Conservation (phyloP, 75 land plant species). For the Cupressus sempervirens region DNA sequence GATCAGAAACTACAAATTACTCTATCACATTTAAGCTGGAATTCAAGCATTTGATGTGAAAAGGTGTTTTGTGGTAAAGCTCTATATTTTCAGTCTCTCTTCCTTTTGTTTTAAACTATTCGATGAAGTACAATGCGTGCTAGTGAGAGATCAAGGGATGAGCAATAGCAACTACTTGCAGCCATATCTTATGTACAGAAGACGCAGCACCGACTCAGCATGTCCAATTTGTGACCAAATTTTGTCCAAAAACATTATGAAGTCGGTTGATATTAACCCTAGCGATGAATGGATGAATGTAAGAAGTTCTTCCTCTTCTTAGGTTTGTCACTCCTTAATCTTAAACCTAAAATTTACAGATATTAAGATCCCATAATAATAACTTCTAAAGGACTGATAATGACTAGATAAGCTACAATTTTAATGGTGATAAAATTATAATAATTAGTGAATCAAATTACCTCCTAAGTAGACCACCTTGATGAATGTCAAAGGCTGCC, state of each 20-base stretch:
- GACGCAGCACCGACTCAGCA: conserved; percentile 90
- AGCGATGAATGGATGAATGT: conserved; percentile 96
- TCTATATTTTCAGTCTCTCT: neutral
- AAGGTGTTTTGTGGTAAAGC: neutral
- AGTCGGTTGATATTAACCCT: conserved; percentile 89
- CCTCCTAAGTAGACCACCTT: no score
- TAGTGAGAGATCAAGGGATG: conserved; percentile 93
- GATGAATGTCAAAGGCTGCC: no score
- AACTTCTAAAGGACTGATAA: no score
- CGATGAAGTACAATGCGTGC: conserved; percentile 98
- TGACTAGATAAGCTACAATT: no score
- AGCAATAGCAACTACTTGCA: conserved; percentile 91
- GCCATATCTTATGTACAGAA: conserved; percentile 88
- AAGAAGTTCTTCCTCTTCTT: conserved; percentile 20
- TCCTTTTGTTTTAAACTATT: neutral
- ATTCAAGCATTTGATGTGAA: neutral
- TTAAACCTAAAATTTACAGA: no score
- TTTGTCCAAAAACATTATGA: conserved; percentile 88
- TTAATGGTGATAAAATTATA: no score
- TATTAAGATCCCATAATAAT: no score
- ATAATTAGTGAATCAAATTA: no score
- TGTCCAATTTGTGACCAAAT: conserved; percentile 98
- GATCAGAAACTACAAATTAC: neutral
- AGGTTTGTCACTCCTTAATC: neutral
- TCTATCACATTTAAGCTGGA: neutral